phyloP scores from a whole-genome alignment of 176 grass and related monocot species.

The Stipa capillata region DNA sequence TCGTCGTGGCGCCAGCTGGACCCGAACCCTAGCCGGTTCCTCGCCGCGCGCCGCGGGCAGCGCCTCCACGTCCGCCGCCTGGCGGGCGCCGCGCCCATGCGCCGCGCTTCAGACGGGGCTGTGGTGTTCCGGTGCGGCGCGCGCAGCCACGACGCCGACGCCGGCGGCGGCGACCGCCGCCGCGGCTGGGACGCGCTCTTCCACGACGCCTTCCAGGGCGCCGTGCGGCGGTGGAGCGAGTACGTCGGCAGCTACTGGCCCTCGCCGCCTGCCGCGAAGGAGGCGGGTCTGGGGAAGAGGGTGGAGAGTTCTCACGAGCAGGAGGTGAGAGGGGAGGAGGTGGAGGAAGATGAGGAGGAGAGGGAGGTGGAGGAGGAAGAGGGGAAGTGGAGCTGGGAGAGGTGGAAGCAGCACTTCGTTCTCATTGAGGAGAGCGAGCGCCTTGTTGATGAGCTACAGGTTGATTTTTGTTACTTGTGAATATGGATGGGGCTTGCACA shows the following conservation, averaged over 20 bases:
- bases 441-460: slow-evolving; percentile 67
- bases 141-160: slow-evolving; percentile 9
- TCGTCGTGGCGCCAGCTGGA: slow-evolving; percentile 12
- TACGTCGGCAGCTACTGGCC: slow-evolving; percentile 53
- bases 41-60: slow-evolving; percentile 4
- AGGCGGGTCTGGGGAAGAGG: not conserved
- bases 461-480: slow-evolving; percentile 6
- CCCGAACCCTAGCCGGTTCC: slow-evolving; percentile 38
- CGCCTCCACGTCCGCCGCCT: slow-evolving; percentile 30
- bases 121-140: not conserved
- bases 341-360: not conserved
- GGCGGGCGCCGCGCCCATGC: slow-evolving; percentile 1
- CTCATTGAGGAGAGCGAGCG: slow-evolving; percentile 61
- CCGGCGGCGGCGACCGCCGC: slow-evolving; percentile 24
- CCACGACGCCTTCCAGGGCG: slow-evolving; percentile 46
- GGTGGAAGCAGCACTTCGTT: slow-evolving; percentile 74
- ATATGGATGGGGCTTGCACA: not conserved
- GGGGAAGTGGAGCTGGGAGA: slow-evolving; percentile 79
- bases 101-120: not conserved
- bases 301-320: not conserved
- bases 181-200: slow-evolving; percentile 71
- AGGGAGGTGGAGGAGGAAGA: slow-evolving; percentile 22
- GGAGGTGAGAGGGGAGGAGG: slow-evolving; percentile 6
- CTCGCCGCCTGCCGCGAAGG: not conserved
- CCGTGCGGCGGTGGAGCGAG: slow-evolving; percentile 55